Conservation (phyloP, 345 rosid genomes). For the Eutrema heterophyllum region DNA sequence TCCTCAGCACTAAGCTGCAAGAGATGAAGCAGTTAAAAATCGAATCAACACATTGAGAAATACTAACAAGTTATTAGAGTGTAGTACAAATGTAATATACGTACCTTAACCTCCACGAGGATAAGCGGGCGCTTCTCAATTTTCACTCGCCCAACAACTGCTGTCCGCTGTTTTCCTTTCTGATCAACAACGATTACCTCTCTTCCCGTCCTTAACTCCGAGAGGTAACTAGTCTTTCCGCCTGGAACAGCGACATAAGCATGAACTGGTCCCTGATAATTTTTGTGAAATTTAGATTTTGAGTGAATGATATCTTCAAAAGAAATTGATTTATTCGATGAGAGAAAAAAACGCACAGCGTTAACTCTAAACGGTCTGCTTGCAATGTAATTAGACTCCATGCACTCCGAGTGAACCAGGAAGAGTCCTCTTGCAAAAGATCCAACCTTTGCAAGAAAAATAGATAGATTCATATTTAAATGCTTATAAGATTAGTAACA, state of each 20-base stretch:
- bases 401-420: slow-evolving; percentile 86
- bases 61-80: neutral
- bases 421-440: slow-evolving; percentile 91
- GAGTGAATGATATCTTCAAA: neutral
- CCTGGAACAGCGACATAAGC: slow-evolving; percentile 78
- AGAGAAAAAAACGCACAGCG: slow-evolving; percentile 52
- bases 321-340: neutral
- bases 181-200: slow-evolving; percentile 66
- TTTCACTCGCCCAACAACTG: slow-evolving; percentile 77
- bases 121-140: slow-evolving; percentile 75
- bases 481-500: neutral
- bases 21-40: neutral
- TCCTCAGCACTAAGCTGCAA: slow-evolving; percentile 45
- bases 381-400: slow-evolving; percentile 78
- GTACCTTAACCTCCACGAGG: slow-evolving; percentile 77
- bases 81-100: neutral
- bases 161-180: slow-evolving; percentile 55
- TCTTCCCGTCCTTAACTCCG: slow-evolving; percentile 73
- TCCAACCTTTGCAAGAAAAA: slow-evolving; percentile 48
- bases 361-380: slow-evolving; percentile 94
- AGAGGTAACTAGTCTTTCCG: slow-evolving; percentile 80
- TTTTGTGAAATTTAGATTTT: neutral
- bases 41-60: neutral
- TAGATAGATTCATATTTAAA: neutral
- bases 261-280: slow-evolving; percentile 77